Evolutionary conservation across 768 basidiomycete species (phyloP).

Genomic region (Mycena filopes): DNA sequence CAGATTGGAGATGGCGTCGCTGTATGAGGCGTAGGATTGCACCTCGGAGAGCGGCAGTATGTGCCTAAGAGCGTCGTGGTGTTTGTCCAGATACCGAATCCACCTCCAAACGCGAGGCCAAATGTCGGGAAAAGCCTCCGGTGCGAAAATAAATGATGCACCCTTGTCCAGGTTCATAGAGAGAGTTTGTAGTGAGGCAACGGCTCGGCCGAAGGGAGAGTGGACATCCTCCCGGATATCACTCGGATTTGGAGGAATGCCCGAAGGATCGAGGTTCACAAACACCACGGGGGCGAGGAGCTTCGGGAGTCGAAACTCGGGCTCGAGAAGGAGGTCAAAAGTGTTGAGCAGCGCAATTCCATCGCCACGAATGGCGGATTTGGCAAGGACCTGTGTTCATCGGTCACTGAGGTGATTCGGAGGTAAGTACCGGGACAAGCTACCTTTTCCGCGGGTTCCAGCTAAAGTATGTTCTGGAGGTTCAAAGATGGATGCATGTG

Average conservation of each 20-base stretch:
- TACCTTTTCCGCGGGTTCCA: neutral
- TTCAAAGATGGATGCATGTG: constrained; percentile 1
- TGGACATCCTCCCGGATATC: neutral
- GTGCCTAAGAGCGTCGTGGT: neutral
- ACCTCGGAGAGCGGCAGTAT: neutral
- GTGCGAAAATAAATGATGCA: neutral
- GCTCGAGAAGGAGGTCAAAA: neutral
- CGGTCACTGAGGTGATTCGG: neutral
- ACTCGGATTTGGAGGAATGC: neutral
- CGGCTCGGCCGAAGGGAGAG: neutral
- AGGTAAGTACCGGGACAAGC: neutral
- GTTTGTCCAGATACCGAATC: neutral
- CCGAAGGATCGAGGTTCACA: constrained; percentile 1
- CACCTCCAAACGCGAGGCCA: constrained; percentile 9
- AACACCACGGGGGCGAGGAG: constrained; percentile 1
- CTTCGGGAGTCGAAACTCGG: neutral
- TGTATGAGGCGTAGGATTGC: neutral
- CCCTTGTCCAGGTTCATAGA: neutral
- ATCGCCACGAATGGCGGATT: neutral
- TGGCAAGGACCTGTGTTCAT: neutral
- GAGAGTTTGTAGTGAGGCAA: neutral
- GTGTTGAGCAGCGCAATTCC: neutral
- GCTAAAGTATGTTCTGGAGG: neutral
- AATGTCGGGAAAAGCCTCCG: neutral
- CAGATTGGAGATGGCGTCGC: neutral